Evolutionary conservation across 768 basidiomycete species (phyloP), one percentile per base, ranked within the genome.

Genomic region (Neoboletus magnificus): DNA sequence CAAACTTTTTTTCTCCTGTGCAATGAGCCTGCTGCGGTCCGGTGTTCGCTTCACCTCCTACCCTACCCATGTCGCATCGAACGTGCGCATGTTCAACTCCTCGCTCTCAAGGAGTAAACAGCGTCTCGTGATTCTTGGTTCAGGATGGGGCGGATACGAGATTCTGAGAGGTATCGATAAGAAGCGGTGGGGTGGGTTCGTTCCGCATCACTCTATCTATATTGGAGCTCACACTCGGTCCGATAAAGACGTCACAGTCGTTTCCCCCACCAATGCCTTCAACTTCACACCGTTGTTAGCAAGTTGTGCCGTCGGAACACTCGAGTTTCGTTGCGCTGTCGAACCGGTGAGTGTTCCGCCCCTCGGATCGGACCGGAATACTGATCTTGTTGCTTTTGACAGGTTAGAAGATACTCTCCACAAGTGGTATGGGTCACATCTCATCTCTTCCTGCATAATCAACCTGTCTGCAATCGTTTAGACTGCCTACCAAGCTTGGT

Each of bases 121-220:
- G 47, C 71, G 74, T 33, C 78, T 89, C 35, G 81, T 89, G 20
- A 84, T 90, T 57, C 73, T 89, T 8, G 88, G 87, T 10, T 88
- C 86, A 11, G 88, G 88, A 23, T 90, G 87, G 88, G 87, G 86
- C 54, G 88, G 88, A 0, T 89, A 89, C 61, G 84, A 84, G 56
- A 73, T 90, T 15, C 74, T 89, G 23, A 74, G 83, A 36, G 78
- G 79, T 3, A 72, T 90, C 1, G 85, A 90, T 70, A 89, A 86
- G 70, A 84, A 83, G 58, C 79, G 80, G 50, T 89, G 86, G 83
- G 79, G 87, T 87, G 40, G 57, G 80, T 71, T 48, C 37, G 51
- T 22, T 50, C 27, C 22, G 27, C 27, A 39, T 42, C 27, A 15
- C 42, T 42, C n/a, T 13, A 15, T 8, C 27, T n/a, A 30, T 20